Conservation (phyloP, 441 rosid genomes). For the Jatropha multifida region DNA sequence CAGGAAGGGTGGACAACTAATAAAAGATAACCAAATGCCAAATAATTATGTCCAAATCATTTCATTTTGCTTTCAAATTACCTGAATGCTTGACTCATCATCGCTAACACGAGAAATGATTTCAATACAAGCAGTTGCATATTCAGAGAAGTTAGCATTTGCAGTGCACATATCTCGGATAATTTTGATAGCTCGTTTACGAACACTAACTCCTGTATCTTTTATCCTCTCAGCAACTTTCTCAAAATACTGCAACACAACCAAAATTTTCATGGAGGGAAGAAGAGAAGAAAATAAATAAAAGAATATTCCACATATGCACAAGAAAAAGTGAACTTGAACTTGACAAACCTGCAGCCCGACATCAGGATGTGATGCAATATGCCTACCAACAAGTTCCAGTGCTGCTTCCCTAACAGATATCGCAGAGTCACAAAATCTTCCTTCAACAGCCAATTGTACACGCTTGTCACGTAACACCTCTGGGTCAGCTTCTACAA, state of each 20-base stretch:
- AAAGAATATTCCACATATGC: constrained; percentile 10
- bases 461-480: constrained; percentile 91
- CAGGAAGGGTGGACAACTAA: background rate
- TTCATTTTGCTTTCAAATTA: constrained; percentile 28
- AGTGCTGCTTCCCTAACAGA: constrained; percentile 99
- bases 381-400: constrained; percentile 98
- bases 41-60: background rate
- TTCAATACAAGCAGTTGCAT: constrained; percentile 90
- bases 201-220: constrained; percentile 98
- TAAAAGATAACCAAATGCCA: background rate
- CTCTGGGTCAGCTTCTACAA: constrained; percentile 99
- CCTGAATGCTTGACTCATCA: constrained; percentile 99
- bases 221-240: constrained; percentile 99
- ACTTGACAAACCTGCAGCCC: constrained; percentile 68
- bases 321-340: constrained; percentile 15
- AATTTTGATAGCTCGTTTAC: constrained; percentile 96
- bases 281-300: constrained; percentile 10
- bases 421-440: constrained; percentile 99
- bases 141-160: constrained; percentile 80
- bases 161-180: constrained; percentile 97
- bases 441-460: constrained; percentile 98
- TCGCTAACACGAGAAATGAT: constrained; percentile 93
- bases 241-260: constrained; percentile 78
- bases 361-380: constrained; percentile 98
- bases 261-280: constrained; percentile 10